Evolutionary conservation across 140 eudicot species (phyloP), one percentile per base, ranked within the genome.

Genomic region (Ambrosia hybrid): DNA sequence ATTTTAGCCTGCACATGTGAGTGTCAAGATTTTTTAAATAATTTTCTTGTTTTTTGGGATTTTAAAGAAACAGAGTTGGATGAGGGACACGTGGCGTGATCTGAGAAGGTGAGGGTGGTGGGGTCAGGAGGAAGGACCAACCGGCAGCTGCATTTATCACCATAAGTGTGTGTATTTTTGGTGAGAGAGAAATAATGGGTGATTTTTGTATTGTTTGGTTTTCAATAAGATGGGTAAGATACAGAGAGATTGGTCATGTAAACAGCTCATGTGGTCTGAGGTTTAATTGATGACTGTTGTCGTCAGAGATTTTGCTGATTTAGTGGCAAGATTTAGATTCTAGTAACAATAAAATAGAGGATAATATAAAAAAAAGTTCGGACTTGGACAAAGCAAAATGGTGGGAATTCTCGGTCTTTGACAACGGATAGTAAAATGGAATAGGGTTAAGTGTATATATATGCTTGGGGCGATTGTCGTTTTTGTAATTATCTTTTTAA

Each of bases 231-330:
- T 48, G 45, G 70, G 52, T 49, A 73, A 49, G 73, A 75, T 53
- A 75, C 68, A 75, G 67, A 65, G 0, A 41, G 72, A 65, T 65
- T 21, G 37, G 26, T 65, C 13, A 55, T 58, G 26, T 59, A 75
- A 74, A 75, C 79, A 75, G 80, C 75, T 76, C 80, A 76, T 68
- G 48, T 68, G 51, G 52, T 75, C 60, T 53, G 48, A 75, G 65
- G 11, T 74, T 64, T 58, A 56, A 67, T 45, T 13, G 3, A 5
- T 76, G 80, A 76, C 70, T 15, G 68, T 68, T 70, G 80, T 58
- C 74, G 80, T 76, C 53, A 68, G 68, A 67, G 75, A 68, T 76
- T 57, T 36, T 57, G 36, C 75, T 43, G 48, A 43, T 43, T 43
- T 41, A 41, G 46, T 5, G 46, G 46, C 46, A 7, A 43, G 48